These are phyloP conservation scores for Psidium friedrichsthalianum DNA, from an alignment of 345 rosid genomes.

Conservation along the genomic window DNA sequence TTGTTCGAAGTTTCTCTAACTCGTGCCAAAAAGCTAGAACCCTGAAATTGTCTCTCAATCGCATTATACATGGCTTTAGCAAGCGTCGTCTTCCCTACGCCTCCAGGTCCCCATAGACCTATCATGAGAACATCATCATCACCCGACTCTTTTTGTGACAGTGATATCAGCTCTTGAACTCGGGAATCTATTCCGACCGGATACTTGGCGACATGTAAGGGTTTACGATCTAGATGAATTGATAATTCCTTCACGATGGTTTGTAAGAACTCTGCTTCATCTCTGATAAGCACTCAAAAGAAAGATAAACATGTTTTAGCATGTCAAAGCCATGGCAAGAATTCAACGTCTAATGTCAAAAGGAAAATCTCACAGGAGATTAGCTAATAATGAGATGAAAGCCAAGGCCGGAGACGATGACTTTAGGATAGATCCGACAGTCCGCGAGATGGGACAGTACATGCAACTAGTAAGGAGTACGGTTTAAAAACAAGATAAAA, in stretches of 20 bases:
- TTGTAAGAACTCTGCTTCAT: neutral
- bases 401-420: no score
- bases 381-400: no score
- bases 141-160: neutral
- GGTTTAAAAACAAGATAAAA: neutral
- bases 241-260: neutral
- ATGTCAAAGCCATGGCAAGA: neutral
- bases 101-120: neutral
- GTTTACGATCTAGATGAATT: rapidly evolving
- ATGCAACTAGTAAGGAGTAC: neutral
- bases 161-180: neutral
- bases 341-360: neutral
- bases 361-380: no score
- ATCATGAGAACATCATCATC: neutral
- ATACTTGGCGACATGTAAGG: neutral
- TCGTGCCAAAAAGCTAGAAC: neutral
- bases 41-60: neutral
- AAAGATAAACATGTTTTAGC: rapidly evolving
- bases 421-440: no score
- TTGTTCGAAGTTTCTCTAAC: neutral
- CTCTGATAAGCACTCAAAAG: neutral
- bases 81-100: neutral
- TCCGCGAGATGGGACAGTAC: no score
- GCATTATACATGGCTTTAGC: neutral
- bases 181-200: rapidly evolving